phyloP scores from a whole-genome alignment of 176 grass and related monocot genomes.

The Oropetium thomaeum region DNA sequence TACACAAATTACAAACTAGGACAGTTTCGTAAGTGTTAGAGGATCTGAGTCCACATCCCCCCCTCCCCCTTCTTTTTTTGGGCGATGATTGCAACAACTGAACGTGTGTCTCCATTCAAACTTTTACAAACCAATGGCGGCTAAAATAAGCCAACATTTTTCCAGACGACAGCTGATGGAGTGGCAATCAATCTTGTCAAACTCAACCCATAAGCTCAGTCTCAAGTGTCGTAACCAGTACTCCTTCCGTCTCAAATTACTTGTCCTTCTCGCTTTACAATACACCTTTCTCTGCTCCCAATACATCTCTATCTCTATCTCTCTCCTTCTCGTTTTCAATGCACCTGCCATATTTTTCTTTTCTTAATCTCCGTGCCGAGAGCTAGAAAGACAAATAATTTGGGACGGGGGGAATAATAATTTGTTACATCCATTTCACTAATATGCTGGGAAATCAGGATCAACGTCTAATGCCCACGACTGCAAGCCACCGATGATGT shows the following conservation, averaged over 20 bases:
- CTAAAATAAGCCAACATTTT: neutral
- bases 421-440: neutral
- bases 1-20: neutral
- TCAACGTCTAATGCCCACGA: constrained; percentile 70
- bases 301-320: too few species aligned
- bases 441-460: constrained; percentile 53
- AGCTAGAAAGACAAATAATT: too few species aligned
- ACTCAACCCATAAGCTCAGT: neutral
- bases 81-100: neutral
- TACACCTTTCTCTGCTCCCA: too few species aligned
- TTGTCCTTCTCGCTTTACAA: too few species aligned
- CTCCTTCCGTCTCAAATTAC: too few species aligned
- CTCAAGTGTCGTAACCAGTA: neutral
- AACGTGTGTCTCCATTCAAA: neutral
- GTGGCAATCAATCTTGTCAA: neutral
- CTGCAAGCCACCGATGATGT: constrained; percentile 77
- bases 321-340: too few species aligned
- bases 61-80: too few species aligned
- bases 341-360: too few species aligned
- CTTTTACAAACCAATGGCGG: neutral
- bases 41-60: too few species aligned
- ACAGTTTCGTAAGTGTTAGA: too few species aligned
- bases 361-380: too few species aligned
- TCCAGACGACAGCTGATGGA: neutral
- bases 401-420: too few species aligned